Conservation (phyloP, 78 protist species). For the Speleostelium caveatum region DNA sequence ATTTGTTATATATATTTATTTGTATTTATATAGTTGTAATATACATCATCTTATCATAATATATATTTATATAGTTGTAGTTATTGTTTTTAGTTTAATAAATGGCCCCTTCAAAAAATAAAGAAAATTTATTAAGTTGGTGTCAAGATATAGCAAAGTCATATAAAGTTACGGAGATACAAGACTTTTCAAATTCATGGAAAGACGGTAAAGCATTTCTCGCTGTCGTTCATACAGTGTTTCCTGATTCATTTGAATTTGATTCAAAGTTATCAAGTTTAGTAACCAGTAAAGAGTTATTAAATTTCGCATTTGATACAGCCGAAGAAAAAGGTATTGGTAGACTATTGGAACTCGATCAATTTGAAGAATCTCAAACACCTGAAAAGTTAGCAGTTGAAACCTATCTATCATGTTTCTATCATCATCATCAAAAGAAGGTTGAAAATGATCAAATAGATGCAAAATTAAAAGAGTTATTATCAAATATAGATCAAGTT, state of each 20-base stretch:
- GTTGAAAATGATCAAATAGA: conserved; percentile 40
- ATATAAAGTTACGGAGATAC: conserved; percentile 14
- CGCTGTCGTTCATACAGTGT: conserved; percentile 8
- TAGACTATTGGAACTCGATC: conserved; percentile 7
- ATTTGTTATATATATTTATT: too few relatives aligned
- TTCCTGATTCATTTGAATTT: conserved; percentile 30
- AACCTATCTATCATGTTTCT: conserved; percentile 63
- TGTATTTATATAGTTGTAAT: too few relatives aligned
- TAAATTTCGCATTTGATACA: conserved; percentile 8
- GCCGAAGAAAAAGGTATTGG: conserved; percentile 65
- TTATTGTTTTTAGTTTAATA: neutral
- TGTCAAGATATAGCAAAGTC: conserved; percentile 28
- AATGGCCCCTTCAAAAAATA: conserved; percentile 38
- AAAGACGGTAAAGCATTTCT: conserved; percentile 63
- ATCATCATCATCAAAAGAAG: conserved; percentile 41
- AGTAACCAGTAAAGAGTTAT: neutral
- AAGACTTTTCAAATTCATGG: conserved; percentile 66
- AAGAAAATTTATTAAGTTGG: conserved; percentile 62
- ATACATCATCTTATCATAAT: too few relatives aligned
- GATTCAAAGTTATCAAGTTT: neutral
- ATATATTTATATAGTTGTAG: too few relatives aligned
- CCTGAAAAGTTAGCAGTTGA: conserved; percentile 56
- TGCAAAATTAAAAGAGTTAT: conserved; percentile 28
- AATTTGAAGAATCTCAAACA: neutral
- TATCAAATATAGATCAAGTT: conserved; percentile 50